These are phyloP conservation scores for Ceratocystis smalleyi DNA, from an alignment of 2,329 filamentous ascomycete genomes.

Conservation along the genomic window DNA sequence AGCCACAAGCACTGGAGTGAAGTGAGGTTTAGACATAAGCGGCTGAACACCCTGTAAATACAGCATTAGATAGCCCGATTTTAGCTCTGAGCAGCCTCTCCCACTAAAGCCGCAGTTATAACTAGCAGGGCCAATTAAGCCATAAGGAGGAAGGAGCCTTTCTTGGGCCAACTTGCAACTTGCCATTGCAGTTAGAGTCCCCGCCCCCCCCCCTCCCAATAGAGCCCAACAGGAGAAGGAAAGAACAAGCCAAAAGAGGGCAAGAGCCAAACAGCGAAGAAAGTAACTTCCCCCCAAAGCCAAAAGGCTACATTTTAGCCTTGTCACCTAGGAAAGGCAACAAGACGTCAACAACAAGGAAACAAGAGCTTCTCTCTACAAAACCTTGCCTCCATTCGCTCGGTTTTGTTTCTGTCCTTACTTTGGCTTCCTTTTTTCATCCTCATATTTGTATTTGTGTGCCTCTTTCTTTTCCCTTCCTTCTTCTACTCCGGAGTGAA, in stretches of 20 bases:
- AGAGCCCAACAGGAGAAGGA: background rate
- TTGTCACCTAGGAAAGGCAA: background rate
- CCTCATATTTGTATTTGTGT: no score
- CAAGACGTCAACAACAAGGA: conserved; percentile 1
- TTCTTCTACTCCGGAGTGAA: background rate
- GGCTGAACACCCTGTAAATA: background rate
- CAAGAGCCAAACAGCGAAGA: background rate
- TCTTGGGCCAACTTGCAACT: background rate
- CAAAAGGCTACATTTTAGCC: conserved; percentile 3
- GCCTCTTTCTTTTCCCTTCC: background rate
- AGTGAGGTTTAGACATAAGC: background rate
- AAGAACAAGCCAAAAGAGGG: background rate
- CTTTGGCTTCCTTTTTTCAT: background rate
- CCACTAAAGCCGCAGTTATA: background rate
- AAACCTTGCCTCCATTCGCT: background rate
- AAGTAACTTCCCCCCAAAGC: background rate
- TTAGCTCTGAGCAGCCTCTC: background rate
- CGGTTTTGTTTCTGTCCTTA: background rate
- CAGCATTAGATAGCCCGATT: background rate
- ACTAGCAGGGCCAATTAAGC: background rate
- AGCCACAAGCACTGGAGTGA: background rate
- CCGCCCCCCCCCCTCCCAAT: background rate
- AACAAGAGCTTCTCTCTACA: background rate
- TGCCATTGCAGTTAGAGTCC: background rate
- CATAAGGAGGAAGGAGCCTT: background rate